Evolutionary conservation across 495 filamentous ascomycete species (phyloP).

Genomic region (Penicillium egyptiacum): DNA sequence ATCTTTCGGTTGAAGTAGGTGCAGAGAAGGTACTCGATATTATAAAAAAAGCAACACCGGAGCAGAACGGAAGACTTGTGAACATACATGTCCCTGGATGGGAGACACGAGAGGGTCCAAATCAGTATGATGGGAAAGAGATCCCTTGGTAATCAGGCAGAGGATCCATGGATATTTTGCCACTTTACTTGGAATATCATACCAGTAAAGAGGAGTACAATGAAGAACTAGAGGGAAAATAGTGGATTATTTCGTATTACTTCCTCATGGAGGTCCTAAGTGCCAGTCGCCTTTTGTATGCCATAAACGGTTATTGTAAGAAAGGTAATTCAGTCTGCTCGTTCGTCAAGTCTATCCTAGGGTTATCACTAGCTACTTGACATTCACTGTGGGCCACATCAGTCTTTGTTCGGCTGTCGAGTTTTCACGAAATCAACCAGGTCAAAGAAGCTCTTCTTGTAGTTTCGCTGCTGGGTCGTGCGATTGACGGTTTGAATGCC

Average conservation of each 20-base stretch:
- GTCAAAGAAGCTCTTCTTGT: conserved; percentile 51
- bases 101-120: conserved; percentile 35
- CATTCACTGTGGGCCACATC: not conserved
- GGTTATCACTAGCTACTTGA: not conserved
- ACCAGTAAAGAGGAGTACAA: not conserved
- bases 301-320: not conserved
- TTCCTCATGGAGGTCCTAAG: not conserved
- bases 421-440: conserved; percentile 44
- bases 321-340: not conserved
- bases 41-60: conserved; percentile 34
- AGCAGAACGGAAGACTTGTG: conserved; percentile 46
- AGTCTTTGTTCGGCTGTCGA: conserved; percentile 11
- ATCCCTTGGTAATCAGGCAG: conserved; percentile 31
- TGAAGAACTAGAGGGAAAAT: not conserved
- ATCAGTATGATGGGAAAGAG: conserved; percentile 40
- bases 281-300: not conserved
- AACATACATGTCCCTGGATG: conserved; percentile 48
- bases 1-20: conserved; percentile 45
- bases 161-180: not conserved
- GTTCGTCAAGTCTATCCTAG: not conserved
- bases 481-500: conserved; percentile 46
- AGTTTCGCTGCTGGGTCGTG: conserved; percentile 40
- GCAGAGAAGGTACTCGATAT: conserved; percentile 47
- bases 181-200: not conserved
- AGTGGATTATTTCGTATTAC: not conserved